Evolutionary conservation across 352 stramenopile genomes (phyloP).

Genomic region (Phytophthora syringae): DNA sequence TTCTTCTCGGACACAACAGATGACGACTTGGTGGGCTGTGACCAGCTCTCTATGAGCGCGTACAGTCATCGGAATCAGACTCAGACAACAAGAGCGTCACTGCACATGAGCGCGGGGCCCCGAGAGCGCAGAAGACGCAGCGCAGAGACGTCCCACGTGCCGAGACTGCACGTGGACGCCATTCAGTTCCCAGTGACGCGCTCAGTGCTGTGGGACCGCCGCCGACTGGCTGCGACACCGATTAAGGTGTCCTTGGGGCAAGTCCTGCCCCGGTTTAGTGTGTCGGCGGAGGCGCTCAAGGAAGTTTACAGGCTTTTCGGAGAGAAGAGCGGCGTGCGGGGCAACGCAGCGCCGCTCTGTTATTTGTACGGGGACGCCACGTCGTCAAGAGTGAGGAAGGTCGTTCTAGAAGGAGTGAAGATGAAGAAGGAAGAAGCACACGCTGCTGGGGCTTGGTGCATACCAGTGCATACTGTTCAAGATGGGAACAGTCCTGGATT

Average conservation of each 20-base stretch:
- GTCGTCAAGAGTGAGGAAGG: conserved; percentile 21
- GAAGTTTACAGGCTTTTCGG: conserved; percentile 48
- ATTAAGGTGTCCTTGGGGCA: conserved; percentile 48
- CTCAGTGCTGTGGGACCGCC: conserved; percentile 76
- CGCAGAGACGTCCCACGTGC: neutral
- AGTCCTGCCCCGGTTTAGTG: conserved; percentile 55
- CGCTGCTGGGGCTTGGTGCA: conserved; percentile 37
- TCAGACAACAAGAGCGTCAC: neutral
- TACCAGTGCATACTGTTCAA: conserved; percentile 40
- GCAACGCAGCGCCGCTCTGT: conserved; percentile 37
- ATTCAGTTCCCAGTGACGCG: conserved; percentile 76
- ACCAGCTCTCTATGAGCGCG: conserved; percentile 26
- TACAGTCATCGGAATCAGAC: conserved; percentile 5
- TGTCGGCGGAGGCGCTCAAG: conserved; percentile 56
- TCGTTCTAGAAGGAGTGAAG: conserved; percentile 36
- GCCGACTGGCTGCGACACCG: conserved; percentile 48
- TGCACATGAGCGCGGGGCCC: conserved; percentile 20
- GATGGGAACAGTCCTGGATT: conserved; percentile 8
- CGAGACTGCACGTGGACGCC: conserved; percentile 55
- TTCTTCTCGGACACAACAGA: conserved; percentile 83
- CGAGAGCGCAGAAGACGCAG: conserved; percentile 5
- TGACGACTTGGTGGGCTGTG: conserved; percentile 43
- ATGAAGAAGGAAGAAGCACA: conserved; percentile 32
- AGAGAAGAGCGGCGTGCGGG: conserved; percentile 7
- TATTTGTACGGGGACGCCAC: conserved; percentile 45